Evolutionary conservation across 2,329 filamentous ascomycete genomes (phyloP), one percentile per base, ranked within the genome.

Genomic region (Monosporascus sp.): DNA sequence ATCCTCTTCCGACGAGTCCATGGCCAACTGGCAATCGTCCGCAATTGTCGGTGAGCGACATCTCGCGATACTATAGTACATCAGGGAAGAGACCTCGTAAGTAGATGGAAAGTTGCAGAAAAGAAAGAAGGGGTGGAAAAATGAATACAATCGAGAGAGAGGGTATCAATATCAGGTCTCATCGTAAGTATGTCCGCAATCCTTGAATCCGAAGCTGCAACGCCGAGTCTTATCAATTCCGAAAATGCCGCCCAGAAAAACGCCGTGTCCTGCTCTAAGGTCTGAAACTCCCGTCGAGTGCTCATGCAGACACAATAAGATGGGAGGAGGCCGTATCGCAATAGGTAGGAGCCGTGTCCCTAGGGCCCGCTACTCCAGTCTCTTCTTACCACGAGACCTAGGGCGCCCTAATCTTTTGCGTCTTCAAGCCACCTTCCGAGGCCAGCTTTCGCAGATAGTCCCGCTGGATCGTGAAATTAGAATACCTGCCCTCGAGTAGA

Each of bases 401-500:
- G 31, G 31, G 31, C 31, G 31, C 11, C 31, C 11, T 35, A 35
- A 35, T 14, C 5, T 14, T 35, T 35, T 35, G 45, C 37, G 20
- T 24, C 24, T 25, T 47, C 6, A 25, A 11, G 9, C 37, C 14
- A 15, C 25, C 50, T 44, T 71, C 52, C 74, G 25, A 70, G 52
- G 81, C 80, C 2, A 87, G 67, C 37, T 74, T 70, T 49, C 74
- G 72, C 8, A 92, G 72, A 58, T 80, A 86, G 14, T 79, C 73
- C 50, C 91, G 82, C 68, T 95, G 89, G 43, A 76, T 69, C 20
- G 80, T 74, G 64, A 95, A 95, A 2, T 83, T 82, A 6, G 80
- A 79, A 69, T 96, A 97, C 63, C 96, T 87, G 50, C 89, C 91
- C 11, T 80, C 86, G 50, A 95, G 74, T 39, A 96, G 79, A 39